Percentiles rank a stretch among this genome's conserved stretches.
Evolutionary conservation across 2,329 filamentous ascomycete genomes (phyloP).

Genomic region (Trichoderma sp.): DNA sequence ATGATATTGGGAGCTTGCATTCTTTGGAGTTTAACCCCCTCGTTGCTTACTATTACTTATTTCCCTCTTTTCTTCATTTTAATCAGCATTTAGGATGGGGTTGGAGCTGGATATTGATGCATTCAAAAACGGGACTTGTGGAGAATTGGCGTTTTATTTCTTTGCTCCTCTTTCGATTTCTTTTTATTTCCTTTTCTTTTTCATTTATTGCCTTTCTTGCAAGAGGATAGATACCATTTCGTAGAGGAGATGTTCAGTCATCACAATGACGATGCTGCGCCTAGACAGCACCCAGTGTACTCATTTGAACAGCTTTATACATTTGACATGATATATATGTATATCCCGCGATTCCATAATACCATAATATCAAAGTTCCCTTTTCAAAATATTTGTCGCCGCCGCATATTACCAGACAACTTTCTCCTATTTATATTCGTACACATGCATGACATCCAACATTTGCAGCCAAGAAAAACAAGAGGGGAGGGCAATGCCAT

Average conservation of each 20-base stretch:
- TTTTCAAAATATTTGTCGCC: neutral
- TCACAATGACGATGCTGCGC: slow-evolving; percentile 30
- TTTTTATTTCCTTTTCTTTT: neutral
- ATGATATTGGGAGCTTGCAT: slow-evolving; percentile 25
- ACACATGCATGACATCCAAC: slow-evolving; percentile 8
- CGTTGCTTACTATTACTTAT: neutral
- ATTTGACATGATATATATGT: slow-evolving; percentile 28
- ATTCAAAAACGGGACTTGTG: slow-evolving; percentile 17
- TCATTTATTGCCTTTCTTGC: slow-evolving; percentile 16
- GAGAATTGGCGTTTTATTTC: slow-evolving; percentile 26
- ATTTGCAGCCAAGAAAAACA: neutral
- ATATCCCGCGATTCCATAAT: slow-evolving; percentile 22
- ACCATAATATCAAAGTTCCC: slow-evolving; percentile 12
- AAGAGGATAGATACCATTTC: slow-evolving; percentile 25
- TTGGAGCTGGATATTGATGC: slow-evolving; percentile 15
- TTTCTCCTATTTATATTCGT: slow-evolving; percentile 18
- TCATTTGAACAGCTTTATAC: slow-evolving; percentile 31
- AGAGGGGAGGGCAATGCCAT: neutral
- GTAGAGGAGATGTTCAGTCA: slow-evolving; percentile 29
- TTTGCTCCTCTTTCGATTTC: slow-evolving; percentile 25
- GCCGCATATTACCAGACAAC: neutral
- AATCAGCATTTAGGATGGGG: neutral
- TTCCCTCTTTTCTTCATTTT: neutral
- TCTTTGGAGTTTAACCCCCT: slow-evolving; percentile 26
- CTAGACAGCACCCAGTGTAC: slow-evolving; percentile 17